A percentile compares a stretch with the other conserved stretches of the same genome.
Conservation (phyloP, 2,329 filamentous ascomycete genomes). For the Emericellopsis cladophorae region DNA sequence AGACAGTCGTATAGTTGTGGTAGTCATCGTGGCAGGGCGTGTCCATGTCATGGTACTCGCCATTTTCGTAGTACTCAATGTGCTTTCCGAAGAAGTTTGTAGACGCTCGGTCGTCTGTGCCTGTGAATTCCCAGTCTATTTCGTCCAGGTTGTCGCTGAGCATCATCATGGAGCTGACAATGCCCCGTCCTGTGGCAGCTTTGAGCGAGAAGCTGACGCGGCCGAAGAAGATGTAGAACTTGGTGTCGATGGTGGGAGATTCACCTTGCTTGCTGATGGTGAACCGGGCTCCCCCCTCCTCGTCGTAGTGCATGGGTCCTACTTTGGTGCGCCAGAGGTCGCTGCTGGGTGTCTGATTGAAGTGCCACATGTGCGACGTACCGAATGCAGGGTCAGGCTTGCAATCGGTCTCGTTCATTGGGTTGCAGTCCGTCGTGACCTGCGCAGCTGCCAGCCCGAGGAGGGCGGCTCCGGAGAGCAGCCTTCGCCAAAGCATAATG, state of each 20-base stretch:
- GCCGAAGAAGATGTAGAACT: constrained; percentile 81
- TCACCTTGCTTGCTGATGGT: constrained; percentile 58
- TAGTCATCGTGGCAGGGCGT: constrained; percentile 42
- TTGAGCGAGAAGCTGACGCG: constrained; percentile 68
- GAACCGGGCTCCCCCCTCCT: constrained; percentile 54
- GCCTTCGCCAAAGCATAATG: constrained; percentile 13
- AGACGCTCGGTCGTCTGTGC: constrained; percentile 51
- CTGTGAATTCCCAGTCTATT: constrained; percentile 77
- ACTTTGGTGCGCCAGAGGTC: constrained; percentile 57
- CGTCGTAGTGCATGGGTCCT: constrained; percentile 49
- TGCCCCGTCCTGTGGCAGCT: constrained; percentile 59
- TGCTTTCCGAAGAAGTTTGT: constrained; percentile 77
- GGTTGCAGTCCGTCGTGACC: constrained; percentile 67
- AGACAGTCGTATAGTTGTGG: constrained; percentile 67
- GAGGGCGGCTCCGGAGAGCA: constrained; percentile 21
- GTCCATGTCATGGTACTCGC: constrained; percentile 41
- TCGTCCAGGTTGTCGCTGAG: constrained; percentile 78
- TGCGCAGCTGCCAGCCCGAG: constrained; percentile 49
- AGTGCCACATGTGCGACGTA: constrained; percentile 47
- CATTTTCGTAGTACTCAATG: constrained; percentile 48
- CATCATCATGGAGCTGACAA: constrained; percentile 74
- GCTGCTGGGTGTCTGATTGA: constrained; percentile 48
- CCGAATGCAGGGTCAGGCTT: constrained; percentile 60
- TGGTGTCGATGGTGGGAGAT: constrained; percentile 65
- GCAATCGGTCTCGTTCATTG: constrained; percentile 54